A percentile compares a stretch with the other conserved stretches of the same genome.
Evolutionary conservation across 805 yeast genomes (phyloP).

Genomic region (baker's yeast (Saccharomyces cerevisiae)): DNA sequence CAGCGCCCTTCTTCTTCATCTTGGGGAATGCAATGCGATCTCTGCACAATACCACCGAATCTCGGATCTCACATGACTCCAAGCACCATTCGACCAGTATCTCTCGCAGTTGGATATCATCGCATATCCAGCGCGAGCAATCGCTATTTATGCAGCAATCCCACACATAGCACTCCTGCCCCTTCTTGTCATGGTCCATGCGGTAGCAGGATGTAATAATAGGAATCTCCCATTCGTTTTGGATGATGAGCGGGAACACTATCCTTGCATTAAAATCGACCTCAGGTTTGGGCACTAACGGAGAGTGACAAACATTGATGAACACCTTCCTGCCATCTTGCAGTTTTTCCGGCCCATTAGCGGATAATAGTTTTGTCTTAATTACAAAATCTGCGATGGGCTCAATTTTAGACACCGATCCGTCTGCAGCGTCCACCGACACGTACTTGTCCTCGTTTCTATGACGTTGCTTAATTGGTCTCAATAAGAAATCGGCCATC

Average conservation of each 20-base stretch:
- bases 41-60: constrained; percentile 47
- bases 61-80: constrained; percentile 61
- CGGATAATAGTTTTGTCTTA: constrained; percentile 46
- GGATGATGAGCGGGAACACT: constrained; percentile 56
- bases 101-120: constrained; percentile 50
- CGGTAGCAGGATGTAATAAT: constrained; percentile 56
- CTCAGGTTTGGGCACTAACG: constrained; percentile 57
- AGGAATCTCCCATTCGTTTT: constrained; percentile 80
- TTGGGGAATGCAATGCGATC: constrained; percentile 58
- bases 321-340: constrained; percentile 54
- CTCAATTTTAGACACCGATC: constrained; percentile 8
- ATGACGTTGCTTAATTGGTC: neutral
- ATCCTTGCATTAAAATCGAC: constrained; percentile 44
- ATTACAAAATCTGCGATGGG: constrained; percentile 71
- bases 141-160: constrained; percentile 71
- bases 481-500: neutral
- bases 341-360: constrained; percentile 21
- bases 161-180: constrained; percentile 52
- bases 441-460: neutral
- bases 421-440: neutral
- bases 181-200: constrained; percentile 59
- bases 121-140: constrained; percentile 54
- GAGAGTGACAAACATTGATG: constrained; percentile 65
- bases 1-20: constrained; percentile 57
- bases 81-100: constrained; percentile 77